Base-by-base conservation (phyloP, 2,329 filamentous ascomycete genomes). In the Aspergillus pseudoviridinutans region DNA sequence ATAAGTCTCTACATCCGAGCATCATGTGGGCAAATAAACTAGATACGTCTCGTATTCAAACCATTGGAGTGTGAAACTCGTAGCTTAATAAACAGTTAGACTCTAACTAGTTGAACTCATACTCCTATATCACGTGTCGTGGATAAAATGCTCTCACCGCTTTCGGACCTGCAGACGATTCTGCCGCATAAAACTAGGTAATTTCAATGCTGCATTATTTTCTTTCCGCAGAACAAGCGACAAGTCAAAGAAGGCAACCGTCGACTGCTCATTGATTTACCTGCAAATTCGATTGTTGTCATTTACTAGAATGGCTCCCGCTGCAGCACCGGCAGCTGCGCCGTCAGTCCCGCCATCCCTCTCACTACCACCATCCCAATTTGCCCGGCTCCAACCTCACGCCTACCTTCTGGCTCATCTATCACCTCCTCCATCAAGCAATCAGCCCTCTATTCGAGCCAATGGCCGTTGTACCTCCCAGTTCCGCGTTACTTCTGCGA, bases 391-490 rank as follows among this genome's bases (percentile, higher is more conserved):
- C 70, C 91, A 91, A 38, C 92, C 94, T 4, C 88, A 91, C 65
- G 89, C 91, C 8, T 97, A 91, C 78, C 87, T 97, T 60, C 88
- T 95, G 71, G 90, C 92, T 53, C 94, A 95, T 75, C 89, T 97
- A 67, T 84, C 88, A 61, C 83, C 87, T 35, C 67, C 78, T 29
- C 66, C 78, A 52, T 60, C 78, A 27, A 78, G 79, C 63, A 72
- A 76, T 54, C 76, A 79, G 56, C 77, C 82, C 53, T 82, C 89
- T 1, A 79, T 84, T 49, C 89, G 94, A 68, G 90, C 92, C 70
- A 97, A 95, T 74, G 90, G 90, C 61, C 90, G 94, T 64, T 75
- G 81, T 2, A 84, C 90, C 6, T 78, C 83, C 29, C 83, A 92
- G 67, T 85, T 87, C 58, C 87, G 94, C 49, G 74, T 81, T 24